Percentiles rank a stretch among this genome's conserved stretches.
Evolutionary conservation across 1,284 basidiomycete species (phyloP).

Genomic region (Papiliotrema terrestris): DNA sequence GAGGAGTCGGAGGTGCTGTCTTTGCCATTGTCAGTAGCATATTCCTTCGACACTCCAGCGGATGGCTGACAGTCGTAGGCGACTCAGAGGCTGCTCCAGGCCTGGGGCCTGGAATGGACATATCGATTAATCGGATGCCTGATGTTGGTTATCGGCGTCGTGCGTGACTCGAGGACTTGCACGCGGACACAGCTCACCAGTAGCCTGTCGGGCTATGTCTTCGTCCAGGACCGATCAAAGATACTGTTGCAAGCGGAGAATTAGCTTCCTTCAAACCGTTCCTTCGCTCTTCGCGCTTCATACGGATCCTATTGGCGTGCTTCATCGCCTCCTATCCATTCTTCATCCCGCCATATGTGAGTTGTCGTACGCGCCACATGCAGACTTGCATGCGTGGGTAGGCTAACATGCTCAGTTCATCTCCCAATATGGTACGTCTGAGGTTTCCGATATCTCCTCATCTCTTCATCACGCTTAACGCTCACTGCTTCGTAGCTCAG

Average conservation of each 20-base stretch:
- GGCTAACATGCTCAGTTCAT: too few relatives aligned
- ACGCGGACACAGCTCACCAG: too few relatives aligned
- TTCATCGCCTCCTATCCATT: constrained; percentile 20
- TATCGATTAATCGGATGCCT: not conserved
- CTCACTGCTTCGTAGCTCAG: constrained; percentile 5
- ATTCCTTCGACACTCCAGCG: not conserved
- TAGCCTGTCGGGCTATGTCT: too few relatives aligned
- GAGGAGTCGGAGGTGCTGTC: constrained; percentile 12
- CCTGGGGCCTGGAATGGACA: constrained; percentile 13
- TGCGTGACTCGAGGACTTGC: not conserved
- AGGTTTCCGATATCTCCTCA: not conserved
- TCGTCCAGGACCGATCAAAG: too few relatives aligned
- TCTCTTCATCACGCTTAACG: not conserved
- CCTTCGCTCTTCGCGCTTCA: constrained; percentile 10
- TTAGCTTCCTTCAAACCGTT: too few relatives aligned
- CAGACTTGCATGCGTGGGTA: too few relatives aligned
- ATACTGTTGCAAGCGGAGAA: too few relatives aligned
- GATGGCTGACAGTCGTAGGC: constrained; percentile 8
- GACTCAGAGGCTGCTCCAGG: constrained; percentile 10
- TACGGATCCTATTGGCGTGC: constrained; percentile 11
- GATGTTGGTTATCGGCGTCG: not conserved
- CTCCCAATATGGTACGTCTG: constrained; percentile 14
- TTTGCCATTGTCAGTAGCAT: not conserved
- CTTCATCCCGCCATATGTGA: constrained; percentile 19
- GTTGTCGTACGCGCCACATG: too few relatives aligned